Evolutionary conservation across 176 grass and related monocot genomes (phyloP).

Genomic region (Avena atlantica): DNA sequence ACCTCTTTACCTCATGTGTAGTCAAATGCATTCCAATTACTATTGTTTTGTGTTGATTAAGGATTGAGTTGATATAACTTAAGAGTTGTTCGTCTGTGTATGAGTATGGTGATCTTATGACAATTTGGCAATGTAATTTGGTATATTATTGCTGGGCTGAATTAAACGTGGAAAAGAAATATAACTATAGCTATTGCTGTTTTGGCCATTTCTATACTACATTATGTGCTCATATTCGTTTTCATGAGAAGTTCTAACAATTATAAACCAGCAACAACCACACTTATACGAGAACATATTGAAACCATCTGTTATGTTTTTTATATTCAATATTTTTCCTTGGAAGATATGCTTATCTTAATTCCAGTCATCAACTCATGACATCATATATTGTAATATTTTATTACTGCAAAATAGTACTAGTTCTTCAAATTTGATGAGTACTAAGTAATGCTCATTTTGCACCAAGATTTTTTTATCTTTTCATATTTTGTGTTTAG

Average conservation of each 20-base stretch:
- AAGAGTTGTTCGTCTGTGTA: no score
- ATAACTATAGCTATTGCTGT: neutral
- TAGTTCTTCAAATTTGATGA: neutral
- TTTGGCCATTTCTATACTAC: neutral
- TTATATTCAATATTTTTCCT: neutral
- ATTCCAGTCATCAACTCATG: neutral
- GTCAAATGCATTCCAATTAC: neutral
- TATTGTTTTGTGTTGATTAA: neutral
- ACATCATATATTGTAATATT: neutral
- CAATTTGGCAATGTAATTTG: no score
- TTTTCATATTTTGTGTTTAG: neutral
- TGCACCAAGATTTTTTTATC: neutral
- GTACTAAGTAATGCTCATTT: neutral
- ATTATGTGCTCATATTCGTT: neutral
- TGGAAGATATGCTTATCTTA: neutral
- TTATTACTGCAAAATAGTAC: neutral
- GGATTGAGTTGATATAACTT: no score
- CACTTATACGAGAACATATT: neutral
- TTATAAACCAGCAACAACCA: neutral
- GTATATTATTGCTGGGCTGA: neutral
- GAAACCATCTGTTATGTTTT: neutral
- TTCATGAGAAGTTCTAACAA: neutral
- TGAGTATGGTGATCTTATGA: no score
- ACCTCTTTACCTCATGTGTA: neutral
- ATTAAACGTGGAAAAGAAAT: neutral